phyloP scores from a whole-genome alignment of 2,329 filamentous ascomycete genomes.

The Rhytidhysteron rufulum region DNA sequence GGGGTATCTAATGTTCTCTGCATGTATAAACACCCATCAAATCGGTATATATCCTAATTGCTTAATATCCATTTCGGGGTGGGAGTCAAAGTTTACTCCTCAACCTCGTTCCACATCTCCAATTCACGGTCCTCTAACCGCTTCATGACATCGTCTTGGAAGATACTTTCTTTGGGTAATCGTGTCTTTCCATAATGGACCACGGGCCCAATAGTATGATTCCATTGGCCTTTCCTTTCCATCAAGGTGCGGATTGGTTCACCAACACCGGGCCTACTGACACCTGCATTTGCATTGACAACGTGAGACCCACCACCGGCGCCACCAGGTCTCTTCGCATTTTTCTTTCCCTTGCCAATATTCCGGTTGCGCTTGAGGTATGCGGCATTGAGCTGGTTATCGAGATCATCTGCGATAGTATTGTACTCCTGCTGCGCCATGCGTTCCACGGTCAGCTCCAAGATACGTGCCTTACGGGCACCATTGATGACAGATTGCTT shows the following conservation, averaged over 20 bases:
- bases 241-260: slow-evolving; percentile 89
- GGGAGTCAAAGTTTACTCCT: too few relatives aligned
- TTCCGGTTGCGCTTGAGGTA: slow-evolving; percentile 95
- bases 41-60: too few relatives aligned
- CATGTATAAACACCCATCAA: too few relatives aligned
- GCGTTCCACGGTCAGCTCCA: slow-evolving; percentile 83
- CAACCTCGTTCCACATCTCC: slow-evolving; percentile 78
- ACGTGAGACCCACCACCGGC: slow-evolving; percentile 66
- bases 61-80: too few relatives aligned
- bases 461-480: slow-evolving; percentile 79
- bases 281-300: slow-evolving; percentile 31
- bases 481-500: slow-evolving; percentile 85
- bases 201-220: slow-evolving; percentile 82
- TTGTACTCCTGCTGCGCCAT: slow-evolving; percentile 97
- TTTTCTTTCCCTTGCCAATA: slow-evolving; percentile 90
- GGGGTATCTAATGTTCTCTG: too few relatives aligned
- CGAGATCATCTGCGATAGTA: slow-evolving; percentile 94
- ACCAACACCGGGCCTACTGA: slow-evolving; percentile 62
- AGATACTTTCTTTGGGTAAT: slow-evolving; percentile 74
- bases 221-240: slow-evolving; percentile 87
- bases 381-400: slow-evolving; percentile 88
- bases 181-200: slow-evolving; percentile 78
- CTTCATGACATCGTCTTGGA: slow-evolving; percentile 69
- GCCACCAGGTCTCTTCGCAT: slow-evolving; percentile 70
- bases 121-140: slow-evolving; percentile 70